phyloP scores from a whole-genome alignment of 1,284 basidiomycete species.

The Ustilago vetiveriae region DNA sequence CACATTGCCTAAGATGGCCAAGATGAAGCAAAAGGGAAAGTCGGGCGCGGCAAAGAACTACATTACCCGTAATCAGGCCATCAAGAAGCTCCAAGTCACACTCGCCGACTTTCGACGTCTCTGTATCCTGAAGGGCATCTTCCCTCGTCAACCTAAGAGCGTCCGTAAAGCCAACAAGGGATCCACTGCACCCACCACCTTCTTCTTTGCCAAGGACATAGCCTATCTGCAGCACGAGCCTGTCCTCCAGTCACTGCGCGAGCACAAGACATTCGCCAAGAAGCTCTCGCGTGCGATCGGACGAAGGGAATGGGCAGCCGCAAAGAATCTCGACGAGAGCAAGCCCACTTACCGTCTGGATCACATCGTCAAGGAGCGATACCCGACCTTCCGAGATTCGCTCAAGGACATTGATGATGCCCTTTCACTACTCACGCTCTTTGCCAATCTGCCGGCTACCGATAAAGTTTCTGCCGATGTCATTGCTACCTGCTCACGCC shows the following conservation, averaged over 20 bases:
- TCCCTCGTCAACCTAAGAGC: slow-evolving; percentile 91
- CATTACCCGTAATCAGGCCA: slow-evolving; percentile 78
- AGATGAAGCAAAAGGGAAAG: slow-evolving; percentile 84
- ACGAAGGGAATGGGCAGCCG: slow-evolving; percentile 90
- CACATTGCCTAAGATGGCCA: slow-evolving; percentile 75
- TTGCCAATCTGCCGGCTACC: slow-evolving; percentile 73
- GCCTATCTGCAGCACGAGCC: slow-evolving; percentile 97
- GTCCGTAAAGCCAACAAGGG: slow-evolving; percentile 97
- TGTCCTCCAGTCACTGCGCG: slow-evolving; percentile 89
- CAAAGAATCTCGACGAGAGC: slow-evolving; percentile 91
- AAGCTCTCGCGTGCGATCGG: slow-evolving; percentile 93
- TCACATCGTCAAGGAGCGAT: slow-evolving; percentile 98
- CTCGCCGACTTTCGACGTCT: slow-evolving; percentile 95
- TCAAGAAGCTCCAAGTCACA: slow-evolving; percentile 84
- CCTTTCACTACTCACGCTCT: slow-evolving; percentile 91
- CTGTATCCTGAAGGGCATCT: slow-evolving; percentile 99
- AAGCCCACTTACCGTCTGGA: slow-evolving; percentile 76
- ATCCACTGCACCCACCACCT: slow-evolving; percentile 92
- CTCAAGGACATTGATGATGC: slow-evolving; percentile 97
- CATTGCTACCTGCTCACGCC: slow-evolving; percentile 87
- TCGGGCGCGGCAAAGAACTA: slow-evolving; percentile 76
- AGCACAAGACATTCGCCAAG: slow-evolving; percentile 99
- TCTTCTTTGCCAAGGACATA: slow-evolving; percentile 99
- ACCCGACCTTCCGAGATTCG: slow-evolving; percentile 96
- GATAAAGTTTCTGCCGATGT: slow-evolving; percentile 81